phyloP scores from a whole-genome alignment of 805 yeast species.

The Hanseniaspora valbyensis region DNA sequence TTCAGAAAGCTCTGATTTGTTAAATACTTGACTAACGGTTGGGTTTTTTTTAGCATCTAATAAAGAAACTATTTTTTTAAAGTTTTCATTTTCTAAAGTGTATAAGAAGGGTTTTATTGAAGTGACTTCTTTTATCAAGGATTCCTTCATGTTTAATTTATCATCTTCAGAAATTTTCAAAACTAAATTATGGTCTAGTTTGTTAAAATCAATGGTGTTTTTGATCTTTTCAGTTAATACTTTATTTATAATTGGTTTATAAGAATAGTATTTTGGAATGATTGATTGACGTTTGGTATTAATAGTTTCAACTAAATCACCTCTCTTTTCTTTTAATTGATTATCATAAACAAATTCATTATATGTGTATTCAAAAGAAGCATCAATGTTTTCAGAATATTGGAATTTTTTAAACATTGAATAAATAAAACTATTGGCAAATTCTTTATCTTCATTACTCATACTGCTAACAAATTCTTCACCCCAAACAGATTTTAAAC shows the following conservation, averaged over 20 bases:
- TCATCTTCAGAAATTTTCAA: slow-evolving; percentile 30
- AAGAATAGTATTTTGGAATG: slow-evolving; percentile 70
- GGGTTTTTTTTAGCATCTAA: slow-evolving; percentile 1
- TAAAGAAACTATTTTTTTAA: slow-evolving; percentile 13
- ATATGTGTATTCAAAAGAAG: slow-evolving; percentile 6
- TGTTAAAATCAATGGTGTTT: slow-evolving; percentile 35
- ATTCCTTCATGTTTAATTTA: slow-evolving; percentile 21
- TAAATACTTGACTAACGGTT: slow-evolving; percentile 3
- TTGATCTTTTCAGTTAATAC: slow-evolving; percentile 33
- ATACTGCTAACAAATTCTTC: background rate
- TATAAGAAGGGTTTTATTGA: slow-evolving; percentile 12
- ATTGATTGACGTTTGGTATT: slow-evolving; percentile 85
- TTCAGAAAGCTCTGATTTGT: background rate
- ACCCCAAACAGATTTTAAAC: slow-evolving; percentile 29
- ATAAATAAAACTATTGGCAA: slow-evolving; percentile 14
- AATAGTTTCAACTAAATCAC: slow-evolving; percentile 87
- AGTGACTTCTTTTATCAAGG: slow-evolving; percentile 17
- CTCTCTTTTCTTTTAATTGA: slow-evolving; percentile 69
- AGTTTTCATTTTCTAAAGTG: slow-evolving; percentile 14
- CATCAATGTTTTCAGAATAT: slow-evolving; percentile 30
- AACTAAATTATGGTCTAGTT: slow-evolving; percentile 23
- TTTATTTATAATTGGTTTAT: slow-evolving; percentile 20
- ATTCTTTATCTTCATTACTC: slow-evolving; percentile 4
- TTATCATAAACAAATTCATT: slow-evolving; percentile 31
- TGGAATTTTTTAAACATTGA: slow-evolving; percentile 6